Evolutionary conservation across 345 rosid genomes (phyloP).

Genomic region (Melaleuca quinquenervia): DNA sequence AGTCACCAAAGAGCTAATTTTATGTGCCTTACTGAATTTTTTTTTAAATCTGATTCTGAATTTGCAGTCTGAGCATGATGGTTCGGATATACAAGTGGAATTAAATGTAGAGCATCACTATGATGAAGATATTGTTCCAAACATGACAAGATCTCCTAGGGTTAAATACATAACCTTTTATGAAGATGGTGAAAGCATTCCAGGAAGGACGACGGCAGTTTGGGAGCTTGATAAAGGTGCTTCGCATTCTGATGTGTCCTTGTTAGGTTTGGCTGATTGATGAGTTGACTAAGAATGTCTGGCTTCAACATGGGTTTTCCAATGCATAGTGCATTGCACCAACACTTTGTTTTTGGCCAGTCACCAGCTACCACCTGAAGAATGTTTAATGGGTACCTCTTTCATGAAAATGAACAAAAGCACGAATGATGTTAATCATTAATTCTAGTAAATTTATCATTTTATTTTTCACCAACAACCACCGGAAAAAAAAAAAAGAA

Average conservation of each 20-base stretch:
- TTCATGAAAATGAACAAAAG: background rate
- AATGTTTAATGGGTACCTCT: background rate
- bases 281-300: background rate
- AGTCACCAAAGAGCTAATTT: background rate
- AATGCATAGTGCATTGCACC: background rate
- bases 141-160: constrained; percentile 79
- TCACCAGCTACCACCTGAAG: background rate
- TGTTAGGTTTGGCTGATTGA: background rate
- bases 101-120: constrained; percentile 64
- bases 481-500: background rate
- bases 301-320: background rate
- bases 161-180: constrained; percentile 80
- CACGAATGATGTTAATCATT: background rate
- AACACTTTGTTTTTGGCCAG: background rate
- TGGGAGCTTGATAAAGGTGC: constrained; percentile 98
- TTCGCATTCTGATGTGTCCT: background rate
- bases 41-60: constrained; percentile 2
- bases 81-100: constrained; percentile 77
- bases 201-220: constrained; percentile 89
- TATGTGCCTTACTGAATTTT: background rate
- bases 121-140: constrained; percentile 67
- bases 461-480: background rate
- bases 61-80: constrained; percentile 91
- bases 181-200: constrained; percentile 86
- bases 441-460: background rate